Base-by-base conservation (phyloP, 306 rosid genomes). In the Alnus glutinosa region DNA sequence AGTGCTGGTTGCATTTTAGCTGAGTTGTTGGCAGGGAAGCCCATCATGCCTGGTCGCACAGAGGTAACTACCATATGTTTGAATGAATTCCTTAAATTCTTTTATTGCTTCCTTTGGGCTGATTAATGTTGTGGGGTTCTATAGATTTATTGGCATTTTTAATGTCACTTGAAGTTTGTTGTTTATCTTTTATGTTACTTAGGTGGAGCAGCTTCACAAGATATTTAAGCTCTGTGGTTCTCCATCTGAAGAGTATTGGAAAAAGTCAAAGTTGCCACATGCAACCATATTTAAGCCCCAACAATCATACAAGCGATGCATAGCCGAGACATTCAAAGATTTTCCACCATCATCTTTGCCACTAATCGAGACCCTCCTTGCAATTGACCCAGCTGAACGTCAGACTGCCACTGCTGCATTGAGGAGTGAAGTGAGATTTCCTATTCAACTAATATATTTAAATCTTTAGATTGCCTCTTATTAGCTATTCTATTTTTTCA, bases 1-100 rank as follows among this genome's bases (percentile, higher is more conserved):
- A 93, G 98, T 86, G 97, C 98, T 76, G 98, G 98, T 72, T 93
- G 98, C 88, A 93, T 93, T 79, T 87, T 93, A 77, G 98, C 95
- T 57, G 97, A 93, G 81, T 77, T 93, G 78, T 84, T 90, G 84
- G 97, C 95, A 0, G 95, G 98, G 82, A 93, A 88, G 87, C 98
- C 98, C 39, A 93, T 93, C 85, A 91, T 93, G 93, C 95, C 98
- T 14, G 98, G 98, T 71, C 92, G 95, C 78, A 93, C 97, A 5
- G 98, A 93, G 90, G 98, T 93, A 78, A 78, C 85, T 77, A 86
- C 69, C 71, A 51, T 55, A 54, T 69, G 77, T 51, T 47, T 71
- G 37, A 49, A 44, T 50, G 11, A 50, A 70, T 74, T 72, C 36
- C 39, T 58, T 48, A 70, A 66, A 75, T 70, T 77, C 72, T 77